Percentiles rank a stretch among this genome's conserved stretches.
Evolutionary conservation across 2,329 filamentous ascomycete genomes (phyloP).

Genomic region (Colletotrichum sp.): DNA sequence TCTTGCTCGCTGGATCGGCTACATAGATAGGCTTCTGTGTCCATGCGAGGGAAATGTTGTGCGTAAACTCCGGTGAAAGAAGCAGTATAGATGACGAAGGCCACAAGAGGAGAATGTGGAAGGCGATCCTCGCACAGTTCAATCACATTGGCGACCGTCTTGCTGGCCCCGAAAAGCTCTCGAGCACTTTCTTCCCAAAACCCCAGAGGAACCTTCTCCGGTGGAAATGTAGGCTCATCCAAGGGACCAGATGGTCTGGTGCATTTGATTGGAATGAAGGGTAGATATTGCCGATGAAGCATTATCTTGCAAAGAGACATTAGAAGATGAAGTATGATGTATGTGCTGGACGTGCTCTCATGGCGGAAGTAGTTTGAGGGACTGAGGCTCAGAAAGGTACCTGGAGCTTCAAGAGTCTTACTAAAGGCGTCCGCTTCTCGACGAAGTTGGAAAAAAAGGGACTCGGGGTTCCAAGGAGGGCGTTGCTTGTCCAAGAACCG

Average conservation of each 20-base stretch:
- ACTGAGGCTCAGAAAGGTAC: slow-evolving; percentile 42
- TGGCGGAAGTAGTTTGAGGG: slow-evolving; percentile 68
- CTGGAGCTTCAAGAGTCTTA: slow-evolving; percentile 47
- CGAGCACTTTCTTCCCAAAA: slow-evolving; percentile 70
- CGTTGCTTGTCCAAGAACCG: slow-evolving; percentile 51
- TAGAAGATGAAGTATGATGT: slow-evolving; percentile 70
- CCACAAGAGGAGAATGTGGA: slow-evolving; percentile 70
- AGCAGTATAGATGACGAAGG: slow-evolving; percentile 71
- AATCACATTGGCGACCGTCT: slow-evolving; percentile 69
- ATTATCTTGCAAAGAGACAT: slow-evolving; percentile 70
- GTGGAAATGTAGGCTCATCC: slow-evolving; percentile 60
- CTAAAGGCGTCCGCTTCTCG: slow-evolving; percentile 54
- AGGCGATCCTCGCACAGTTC: slow-evolving; percentile 65
- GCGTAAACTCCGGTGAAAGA: slow-evolving; percentile 71
- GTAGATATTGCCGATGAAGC: slow-evolving; percentile 71
- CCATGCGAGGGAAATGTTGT: slow-evolving; percentile 72
- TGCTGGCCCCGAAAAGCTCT: slow-evolving; percentile 65
- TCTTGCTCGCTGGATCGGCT: slow-evolving; percentile 35
- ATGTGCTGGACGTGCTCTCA: slow-evolving; percentile 68
- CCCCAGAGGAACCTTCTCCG: slow-evolving; percentile 49
- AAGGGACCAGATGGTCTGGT: slow-evolving; percentile 56
- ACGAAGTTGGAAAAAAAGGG: slow-evolving; percentile 59
- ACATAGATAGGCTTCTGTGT: slow-evolving; percentile 58
- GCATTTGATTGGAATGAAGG: slow-evolving; percentile 66
- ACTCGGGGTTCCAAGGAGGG: slow-evolving; percentile 65